Evolutionary conservation across 2,329 filamentous ascomycete species (phyloP).

Genomic region (Talaromyces sp.): DNA sequence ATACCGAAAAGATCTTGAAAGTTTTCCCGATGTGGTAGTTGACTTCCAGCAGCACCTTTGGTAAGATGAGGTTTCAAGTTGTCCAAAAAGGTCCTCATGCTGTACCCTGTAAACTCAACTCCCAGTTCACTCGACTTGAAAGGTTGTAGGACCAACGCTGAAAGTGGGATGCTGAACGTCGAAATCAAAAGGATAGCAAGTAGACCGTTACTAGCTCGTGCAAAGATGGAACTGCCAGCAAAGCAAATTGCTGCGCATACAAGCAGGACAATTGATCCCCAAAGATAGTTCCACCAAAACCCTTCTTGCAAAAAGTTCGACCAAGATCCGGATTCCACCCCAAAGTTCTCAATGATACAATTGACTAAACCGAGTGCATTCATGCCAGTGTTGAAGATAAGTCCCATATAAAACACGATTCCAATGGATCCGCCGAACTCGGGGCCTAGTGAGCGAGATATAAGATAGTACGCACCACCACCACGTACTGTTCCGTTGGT

Average conservation of each 20-base stretch:
- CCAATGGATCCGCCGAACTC: constrained; percentile 90
- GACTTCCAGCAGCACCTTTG: constrained; percentile 60
- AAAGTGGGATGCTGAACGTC: constrained; percentile 78
- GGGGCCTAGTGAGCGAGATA: constrained; percentile 79
- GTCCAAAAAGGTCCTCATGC: constrained; percentile 64
- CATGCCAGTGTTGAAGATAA: constrained; percentile 80
- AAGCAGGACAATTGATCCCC: constrained; percentile 69
- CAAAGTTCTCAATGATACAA: constrained; percentile 75
- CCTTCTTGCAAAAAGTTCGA: constrained; percentile 63
- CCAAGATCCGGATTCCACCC: constrained; percentile 56
- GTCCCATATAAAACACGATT: constrained; percentile 86
- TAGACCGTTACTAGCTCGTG: constrained; percentile 74
- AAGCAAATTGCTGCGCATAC: constrained; percentile 74
- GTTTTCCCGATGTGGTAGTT: constrained; percentile 63
- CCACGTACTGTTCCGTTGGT: constrained; percentile 87
- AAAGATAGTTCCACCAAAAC: constrained; percentile 74
- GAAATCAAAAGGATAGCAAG: constrained; percentile 69
- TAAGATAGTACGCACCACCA: constrained; percentile 84
- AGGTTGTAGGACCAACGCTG: constrained; percentile 65
- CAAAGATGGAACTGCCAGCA: constrained; percentile 75
- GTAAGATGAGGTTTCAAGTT: constrained; percentile 71
- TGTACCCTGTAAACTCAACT: constrained; percentile 77
- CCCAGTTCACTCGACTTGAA: constrained; percentile 63
- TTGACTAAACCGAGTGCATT: constrained; percentile 85
- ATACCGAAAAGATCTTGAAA: constrained; percentile 85